Percentiles rank a stretch among this genome's conserved stretches.
These are phyloP conservation scores for Deinandra increscens DNA, from an alignment of 129 eudicot genomes.

Conservation along the genomic window DNA sequence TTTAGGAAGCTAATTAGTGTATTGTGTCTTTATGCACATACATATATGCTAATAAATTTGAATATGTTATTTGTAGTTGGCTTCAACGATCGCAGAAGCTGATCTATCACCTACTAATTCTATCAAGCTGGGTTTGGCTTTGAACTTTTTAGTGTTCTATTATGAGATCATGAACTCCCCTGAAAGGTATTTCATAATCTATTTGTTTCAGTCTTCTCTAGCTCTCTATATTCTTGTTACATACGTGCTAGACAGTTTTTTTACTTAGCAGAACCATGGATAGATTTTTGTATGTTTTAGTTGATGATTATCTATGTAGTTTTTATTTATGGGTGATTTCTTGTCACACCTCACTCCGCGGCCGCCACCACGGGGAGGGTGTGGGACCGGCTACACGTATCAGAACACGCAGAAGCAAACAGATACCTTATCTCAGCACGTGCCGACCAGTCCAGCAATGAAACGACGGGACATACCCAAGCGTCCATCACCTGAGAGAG, in stretches of 20 bases:
- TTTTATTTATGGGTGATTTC: too few relatives aligned
- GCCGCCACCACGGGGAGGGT: too few relatives aligned
- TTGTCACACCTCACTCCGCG: too few relatives aligned
- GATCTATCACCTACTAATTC: conserved; percentile 53
- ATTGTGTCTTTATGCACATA: not conserved
- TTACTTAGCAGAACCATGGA: too few relatives aligned
- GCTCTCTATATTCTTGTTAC: not conserved
- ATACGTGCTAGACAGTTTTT: not conserved
- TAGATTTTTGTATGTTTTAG: too few relatives aligned
- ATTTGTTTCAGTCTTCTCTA: not conserved
- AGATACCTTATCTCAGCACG: too few relatives aligned
- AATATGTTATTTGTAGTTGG: conserved; percentile 33
- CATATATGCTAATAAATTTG: conserved; percentile 14
- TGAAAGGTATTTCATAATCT: conserved; percentile 35
- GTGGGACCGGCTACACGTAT: too few relatives aligned
- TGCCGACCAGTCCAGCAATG: too few relatives aligned
- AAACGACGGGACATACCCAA: too few relatives aligned
- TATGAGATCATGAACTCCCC: conserved; percentile 59
- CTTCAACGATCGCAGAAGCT: conserved; percentile 46
- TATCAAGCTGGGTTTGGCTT: conserved; percentile 55
- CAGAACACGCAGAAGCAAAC: too few relatives aligned
- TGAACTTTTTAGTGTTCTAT: conserved; percentile 55
- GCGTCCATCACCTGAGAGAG: too few relatives aligned
- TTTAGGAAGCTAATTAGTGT: not conserved
- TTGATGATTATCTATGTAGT: too few relatives aligned